These are phyloP conservation scores for Lotmaria passim DNA, from an alignment of 208 protist genomes.

Conservation along the genomic window DNA sequence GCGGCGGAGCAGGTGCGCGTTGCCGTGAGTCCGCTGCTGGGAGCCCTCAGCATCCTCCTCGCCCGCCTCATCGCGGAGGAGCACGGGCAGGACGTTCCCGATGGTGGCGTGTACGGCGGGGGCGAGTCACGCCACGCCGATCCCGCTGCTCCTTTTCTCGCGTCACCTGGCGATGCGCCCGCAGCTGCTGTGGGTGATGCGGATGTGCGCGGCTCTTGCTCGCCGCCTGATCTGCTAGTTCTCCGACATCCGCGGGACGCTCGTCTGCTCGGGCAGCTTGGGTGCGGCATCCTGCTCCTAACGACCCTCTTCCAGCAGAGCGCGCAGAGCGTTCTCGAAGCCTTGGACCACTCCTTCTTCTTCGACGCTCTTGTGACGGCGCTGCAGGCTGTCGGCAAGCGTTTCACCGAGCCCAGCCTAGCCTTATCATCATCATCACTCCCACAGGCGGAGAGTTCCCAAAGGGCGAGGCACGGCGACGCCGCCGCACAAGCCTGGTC, in stretches of 20 bases:
- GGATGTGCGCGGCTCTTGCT: background rate
- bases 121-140: background rate
- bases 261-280: conserved; percentile 43
- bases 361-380: conserved; percentile 52
- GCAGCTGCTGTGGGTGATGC: background rate
- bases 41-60: conserved; percentile 41
- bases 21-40: conserved; percentile 16
- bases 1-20: conserved; percentile 16
- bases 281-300: conserved; percentile 53
- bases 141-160: background rate
- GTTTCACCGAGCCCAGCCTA: conserved; percentile 6
- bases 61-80: conserved; percentile 43
- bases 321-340: conserved; percentile 38
- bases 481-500: conserved; percentile 18
- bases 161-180: background rate
- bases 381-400: conserved; percentile 37
- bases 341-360: conserved; percentile 67
- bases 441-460: background rate
- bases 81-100: background rate
- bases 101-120: background rate
- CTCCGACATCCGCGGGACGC: conserved; percentile 12
- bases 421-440: no score
- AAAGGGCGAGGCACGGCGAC: background rate
- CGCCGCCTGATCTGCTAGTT: background rate
- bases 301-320: conserved; percentile 43